These are phyloP conservation scores for Pseudocercospora fijiensis DNA, from an alignment of 2,329 filamentous ascomycete species.

Conservation along the genomic window DNA sequence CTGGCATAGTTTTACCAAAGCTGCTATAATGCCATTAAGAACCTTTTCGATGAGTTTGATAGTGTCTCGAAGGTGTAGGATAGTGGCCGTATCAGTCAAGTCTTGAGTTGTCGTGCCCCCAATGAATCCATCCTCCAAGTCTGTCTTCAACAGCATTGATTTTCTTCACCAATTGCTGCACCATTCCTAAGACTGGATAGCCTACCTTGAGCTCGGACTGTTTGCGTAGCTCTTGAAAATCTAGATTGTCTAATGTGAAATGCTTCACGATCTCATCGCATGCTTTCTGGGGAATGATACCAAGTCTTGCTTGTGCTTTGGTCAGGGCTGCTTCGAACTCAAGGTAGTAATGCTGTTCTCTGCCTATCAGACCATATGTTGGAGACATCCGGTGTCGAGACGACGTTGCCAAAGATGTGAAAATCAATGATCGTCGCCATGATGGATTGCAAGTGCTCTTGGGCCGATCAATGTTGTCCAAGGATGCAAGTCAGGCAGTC, in stretches of 20 bases:
- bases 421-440: constrained; percentile 36
- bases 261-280: constrained; percentile 33
- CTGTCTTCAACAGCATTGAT: constrained; percentile 30
- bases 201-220: constrained; percentile 34
- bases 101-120: constrained; percentile 37
- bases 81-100: constrained; percentile 33
- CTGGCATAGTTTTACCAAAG: constrained; percentile 24
- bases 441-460: neutral
- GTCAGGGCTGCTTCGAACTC: constrained; percentile 35
- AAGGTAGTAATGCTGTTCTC: constrained; percentile 34
- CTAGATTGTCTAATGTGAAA: constrained; percentile 26
- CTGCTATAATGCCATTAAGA: constrained; percentile 24
- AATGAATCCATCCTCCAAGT: constrained; percentile 35
- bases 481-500: neutral
- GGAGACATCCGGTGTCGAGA: constrained; percentile 31
- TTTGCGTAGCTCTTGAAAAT: constrained; percentile 29
- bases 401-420: constrained; percentile 33
- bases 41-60: constrained; percentile 24
- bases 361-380: constrained; percentile 35
- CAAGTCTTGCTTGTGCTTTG: constrained; percentile 32
- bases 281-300: constrained; percentile 35
- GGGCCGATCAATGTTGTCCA: neutral
- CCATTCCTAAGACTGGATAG: constrained; percentile 33
- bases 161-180: constrained; percentile 32
- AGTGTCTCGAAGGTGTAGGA: constrained; percentile 34